A percentile compares a stretch with the other conserved stretches of the same genome.
Evolutionary conservation across 192 early-diverging fungal species (phyloP).

Genomic region (Backusella circina): DNA sequence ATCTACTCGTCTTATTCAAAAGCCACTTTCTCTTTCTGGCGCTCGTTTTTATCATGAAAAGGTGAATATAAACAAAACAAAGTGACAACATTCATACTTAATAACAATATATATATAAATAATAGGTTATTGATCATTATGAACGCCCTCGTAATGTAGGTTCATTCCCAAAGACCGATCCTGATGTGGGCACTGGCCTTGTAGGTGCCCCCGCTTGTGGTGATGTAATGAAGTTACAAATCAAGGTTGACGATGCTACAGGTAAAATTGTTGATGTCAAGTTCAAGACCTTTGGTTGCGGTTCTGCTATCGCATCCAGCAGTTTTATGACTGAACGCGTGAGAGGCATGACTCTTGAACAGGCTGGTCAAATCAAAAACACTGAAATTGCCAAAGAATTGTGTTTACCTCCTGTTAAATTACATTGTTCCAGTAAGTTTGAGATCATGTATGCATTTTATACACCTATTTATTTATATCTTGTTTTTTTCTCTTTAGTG

Average conservation of each 20-base stretch:
- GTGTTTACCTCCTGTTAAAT: conserved; percentile 92
- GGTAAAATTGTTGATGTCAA: conserved; percentile 94
- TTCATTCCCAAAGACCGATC: conserved; percentile 82
- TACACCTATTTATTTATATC: conserved; percentile 2
- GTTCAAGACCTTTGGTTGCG: conserved; percentile 99
- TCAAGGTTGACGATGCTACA: conserved; percentile 87
- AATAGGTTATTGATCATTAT: conserved; percentile 96
- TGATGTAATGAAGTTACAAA: conserved; percentile 94
- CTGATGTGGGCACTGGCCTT: conserved; percentile 92
- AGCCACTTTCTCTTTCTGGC: conserved; percentile 10
- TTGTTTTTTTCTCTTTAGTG: conserved; percentile 58
- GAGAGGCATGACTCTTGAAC: conserved; percentile 88
- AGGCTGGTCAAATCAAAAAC: conserved; percentile 92
- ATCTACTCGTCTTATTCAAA: conserved; percentile 12
- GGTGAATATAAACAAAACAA: not conserved
- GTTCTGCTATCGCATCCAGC: conserved; percentile 93
- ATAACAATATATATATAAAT: not conserved
- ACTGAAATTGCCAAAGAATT: conserved; percentile 97
- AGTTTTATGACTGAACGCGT: conserved; percentile 93
- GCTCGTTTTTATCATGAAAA: conserved; percentile 30
- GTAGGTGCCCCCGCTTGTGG: conserved; percentile 87
- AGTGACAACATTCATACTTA: not conserved
- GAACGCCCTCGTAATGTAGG: conserved; percentile 96
- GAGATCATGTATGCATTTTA: not conserved
- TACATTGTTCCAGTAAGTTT: conserved; percentile 93